Evolutionary conservation across 805 yeast species (phyloP).

Genomic region (Monosporozyma siamensis): DNA sequence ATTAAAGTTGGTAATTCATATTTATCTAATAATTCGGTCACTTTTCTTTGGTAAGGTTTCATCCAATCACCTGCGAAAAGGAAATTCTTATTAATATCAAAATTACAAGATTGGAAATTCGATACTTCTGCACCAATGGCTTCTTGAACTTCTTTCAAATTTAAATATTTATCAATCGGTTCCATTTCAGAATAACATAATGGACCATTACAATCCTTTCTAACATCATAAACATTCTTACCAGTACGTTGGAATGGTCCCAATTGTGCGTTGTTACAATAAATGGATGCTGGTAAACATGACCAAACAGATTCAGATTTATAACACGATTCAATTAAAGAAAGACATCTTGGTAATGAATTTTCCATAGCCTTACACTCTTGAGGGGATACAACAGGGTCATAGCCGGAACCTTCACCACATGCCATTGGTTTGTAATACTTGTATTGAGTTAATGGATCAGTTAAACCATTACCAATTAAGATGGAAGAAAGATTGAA

Average conservation of each 20-base stretch:
- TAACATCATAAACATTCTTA: conserved; percentile 82
- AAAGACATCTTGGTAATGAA: conserved; percentile 66
- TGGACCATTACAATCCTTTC: conserved; percentile 59
- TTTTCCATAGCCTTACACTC: conserved; percentile 65
- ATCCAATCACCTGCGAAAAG: conserved; percentile 84
- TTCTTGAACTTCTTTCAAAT: conserved; percentile 61
- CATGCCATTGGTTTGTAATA: conserved; percentile 91
- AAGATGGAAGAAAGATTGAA: conserved; percentile 67
- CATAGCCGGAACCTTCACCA: conserved; percentile 73
- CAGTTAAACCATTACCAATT: conserved; percentile 89
- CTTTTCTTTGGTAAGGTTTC: conserved; percentile 76
- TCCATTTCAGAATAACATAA: conserved; percentile 76
- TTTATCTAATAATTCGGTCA: conserved; percentile 59
- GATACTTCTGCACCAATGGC: conserved; percentile 91
- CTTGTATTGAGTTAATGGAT: conserved; percentile 69
- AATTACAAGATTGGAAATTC: conserved; percentile 63
- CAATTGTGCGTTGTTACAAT: conserved; percentile 79
- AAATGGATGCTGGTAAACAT: conserved; percentile 84
- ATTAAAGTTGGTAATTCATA: conserved; percentile 67
- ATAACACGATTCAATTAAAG: conserved; percentile 73
- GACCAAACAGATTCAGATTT: conserved; percentile 62
- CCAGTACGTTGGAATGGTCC: conserved; percentile 81
- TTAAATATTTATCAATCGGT: conserved; percentile 70
- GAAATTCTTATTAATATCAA: conserved; percentile 71
- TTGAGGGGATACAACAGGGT: conserved; percentile 66